Base-by-base conservation (phyloP, 257 asterid genomes). In the Perilla frutescens region DNA sequence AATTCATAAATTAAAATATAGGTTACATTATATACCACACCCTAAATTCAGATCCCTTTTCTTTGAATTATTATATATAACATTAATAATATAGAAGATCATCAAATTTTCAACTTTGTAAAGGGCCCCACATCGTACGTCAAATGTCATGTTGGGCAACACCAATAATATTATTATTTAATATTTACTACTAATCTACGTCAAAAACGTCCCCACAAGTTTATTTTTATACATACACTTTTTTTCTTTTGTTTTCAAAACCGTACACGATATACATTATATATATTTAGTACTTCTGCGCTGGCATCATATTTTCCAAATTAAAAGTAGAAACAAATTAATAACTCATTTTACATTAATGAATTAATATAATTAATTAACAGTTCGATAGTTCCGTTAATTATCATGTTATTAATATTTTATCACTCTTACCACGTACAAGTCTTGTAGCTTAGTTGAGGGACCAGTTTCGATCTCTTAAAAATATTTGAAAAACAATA, bases 101-200 rank as follows among this genome's bases (percentile, higher is more conserved):
- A 66, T 40, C 15, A 58, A 32, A 14, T 60, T 67, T 40, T 7
- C 56, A 50, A 67, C 56, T 44, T 61, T 41, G 39, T 54, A 53
- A 44, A n/a, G 8, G 54, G 45, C 48, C 57, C 73, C 73, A 71
- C 56, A 48, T 36, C 8, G 1, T 50, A 70, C 77, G 82, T 77
- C 85, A 81, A 62, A 69, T 56, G 40, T 15, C 85, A 77, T 51
- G 85, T 53, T 14, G 39, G 36, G 36, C 15, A 31, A 60, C 53
- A 39, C 20, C 11, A 32, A 15, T 12, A 20, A 36, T 45, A 56
- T 61, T 20, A 20, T 20, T 20, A 20, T 77, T 56, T 49, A 65
- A 10, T 10, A 41, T 29, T 71, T 65, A 48, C 26, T 0, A 20
- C 26, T 20, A 20, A 20, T 8, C 51, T 13, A 48, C 51, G 44